Conservation (phyloP, 768 basidiomycete species). For the Termitomyces sp. region DNA sequence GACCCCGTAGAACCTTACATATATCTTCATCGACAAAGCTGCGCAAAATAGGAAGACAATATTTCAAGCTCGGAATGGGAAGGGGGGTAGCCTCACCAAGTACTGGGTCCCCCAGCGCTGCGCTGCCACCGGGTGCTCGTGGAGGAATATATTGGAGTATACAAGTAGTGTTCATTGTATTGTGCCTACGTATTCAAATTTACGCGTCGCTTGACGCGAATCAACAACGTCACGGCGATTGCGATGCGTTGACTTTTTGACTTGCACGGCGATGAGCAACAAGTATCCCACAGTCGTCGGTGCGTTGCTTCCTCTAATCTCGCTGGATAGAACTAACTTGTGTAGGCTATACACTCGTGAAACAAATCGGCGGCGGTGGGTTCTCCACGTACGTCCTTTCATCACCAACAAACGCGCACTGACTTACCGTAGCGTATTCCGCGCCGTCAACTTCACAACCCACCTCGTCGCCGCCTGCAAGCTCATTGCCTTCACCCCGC, state of each 20-base stretch:
- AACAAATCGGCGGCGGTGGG: conserved; percentile 82
- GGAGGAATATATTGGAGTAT: no score
- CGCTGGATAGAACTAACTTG: background rate
- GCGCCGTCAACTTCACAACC: conserved; percentile 63
- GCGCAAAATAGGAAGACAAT: no score
- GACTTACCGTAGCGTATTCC: conserved; percentile 59
- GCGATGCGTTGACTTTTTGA: background rate
- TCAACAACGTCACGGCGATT: background rate
- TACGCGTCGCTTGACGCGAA: no score
- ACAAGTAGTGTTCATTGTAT: no score
- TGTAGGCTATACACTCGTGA: conserved; percentile 62
- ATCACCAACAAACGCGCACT: background rate
- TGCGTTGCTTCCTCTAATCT: conserved; percentile 13
- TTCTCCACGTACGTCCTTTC: conserved; percentile 63
- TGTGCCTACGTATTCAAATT: no score
- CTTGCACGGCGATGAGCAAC: conserved; percentile 2
- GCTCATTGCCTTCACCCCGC: conserved; percentile 57
- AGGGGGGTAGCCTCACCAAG: no score
- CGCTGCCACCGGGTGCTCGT: no score
- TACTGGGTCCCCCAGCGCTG: no score
- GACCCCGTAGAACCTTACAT: no score
- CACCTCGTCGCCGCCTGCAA: conserved; percentile 85
- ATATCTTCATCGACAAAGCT: no score
- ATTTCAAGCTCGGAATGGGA: no score
- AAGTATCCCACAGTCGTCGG: conserved; percentile 39